Evolutionary conservation across 768 basidiomycete genomes (phyloP), one percentile per base, ranked within the genome.

Genomic region (Boletales sp.): DNA sequence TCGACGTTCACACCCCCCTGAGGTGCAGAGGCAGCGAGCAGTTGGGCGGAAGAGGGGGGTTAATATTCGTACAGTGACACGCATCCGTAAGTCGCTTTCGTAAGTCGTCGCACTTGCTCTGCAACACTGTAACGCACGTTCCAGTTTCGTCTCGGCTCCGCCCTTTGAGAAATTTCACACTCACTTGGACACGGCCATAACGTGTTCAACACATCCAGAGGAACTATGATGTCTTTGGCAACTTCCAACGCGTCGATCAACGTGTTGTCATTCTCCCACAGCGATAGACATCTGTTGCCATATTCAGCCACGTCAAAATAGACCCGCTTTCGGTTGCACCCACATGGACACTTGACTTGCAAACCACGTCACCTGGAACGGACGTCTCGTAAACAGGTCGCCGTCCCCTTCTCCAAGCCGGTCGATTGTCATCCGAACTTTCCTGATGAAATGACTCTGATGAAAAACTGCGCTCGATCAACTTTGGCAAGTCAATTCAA

Each of bases 351-450:
- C 71, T 56, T 86, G 86, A 52, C 79, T 83, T 31, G 79, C 71
- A 55, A 86, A 86, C 87, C 87, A 90, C 40, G 76, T 75, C 47
- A 82, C 78, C 57, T 84, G 80, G 65, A 80, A 88, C 1, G 87
- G 87, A 0, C 86, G 78, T 25, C 86, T 74, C 17, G 82, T 79
- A 30, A 90, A 70, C 57, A 81, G 69, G 51, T 84, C 73, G 0
- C 76, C 80, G 33, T 79, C 73, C 4, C 70, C 66, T 33, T 76
- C 72, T n/a, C 71, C 72, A 14, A 84, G 65, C 45, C 78, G 74
- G 42, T 76, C 72, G 17, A 86, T 73, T 15, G 82, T 73, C 25
- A 70, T 60, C 58, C 78, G 80, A 41, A 83, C 80, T 34, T 80
- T 77, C 54, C 78, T 73, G n/a, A 86, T 77, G 30, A 88, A 78